These are phyloP conservation scores for Phytopythium sindhum DNA, from an alignment of 352 stramenopile genomes.

Conservation along the genomic window DNA sequence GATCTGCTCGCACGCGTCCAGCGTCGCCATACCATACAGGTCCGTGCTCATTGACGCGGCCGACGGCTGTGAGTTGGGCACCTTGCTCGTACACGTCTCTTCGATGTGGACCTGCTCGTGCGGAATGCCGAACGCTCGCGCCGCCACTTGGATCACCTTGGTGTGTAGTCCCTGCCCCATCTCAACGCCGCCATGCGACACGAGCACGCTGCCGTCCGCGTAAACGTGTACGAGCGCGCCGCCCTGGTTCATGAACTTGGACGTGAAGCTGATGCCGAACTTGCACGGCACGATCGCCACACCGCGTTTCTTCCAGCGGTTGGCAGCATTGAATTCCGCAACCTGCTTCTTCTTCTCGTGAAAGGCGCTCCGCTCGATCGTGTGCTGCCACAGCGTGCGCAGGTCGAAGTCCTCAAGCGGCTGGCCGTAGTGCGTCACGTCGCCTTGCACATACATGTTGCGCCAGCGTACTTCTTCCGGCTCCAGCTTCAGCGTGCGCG, in stretches of 20 bases:
- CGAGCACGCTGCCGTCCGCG: slow-evolving; percentile 92
- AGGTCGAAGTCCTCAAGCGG: slow-evolving; percentile 91
- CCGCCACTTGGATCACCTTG: slow-evolving; percentile 90
- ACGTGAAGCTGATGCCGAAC: slow-evolving; percentile 96
- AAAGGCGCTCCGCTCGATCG: slow-evolving; percentile 69
- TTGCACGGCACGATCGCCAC: slow-evolving; percentile 83
- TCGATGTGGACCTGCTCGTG: slow-evolving; percentile 93
- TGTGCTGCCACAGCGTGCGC: slow-evolving; percentile 78
- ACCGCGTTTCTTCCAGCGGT: slow-evolving; percentile 92
- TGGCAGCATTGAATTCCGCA: slow-evolving; percentile 87
- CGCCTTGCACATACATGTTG: slow-evolving; percentile 91
- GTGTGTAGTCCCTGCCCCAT: slow-evolving; percentile 98
- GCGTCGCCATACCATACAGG: slow-evolving; percentile 95
- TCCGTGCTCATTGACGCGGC: slow-evolving; percentile 95
- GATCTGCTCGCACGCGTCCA: slow-evolving; percentile 96
- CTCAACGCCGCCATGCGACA: slow-evolving; percentile 96
- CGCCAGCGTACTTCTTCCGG: slow-evolving; percentile 65
- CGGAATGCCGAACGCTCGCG: slow-evolving; percentile 90
- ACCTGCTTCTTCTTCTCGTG: slow-evolving; percentile 58
- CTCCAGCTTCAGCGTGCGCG: slow-evolving; percentile 66
- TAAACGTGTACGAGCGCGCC: slow-evolving; percentile 95
- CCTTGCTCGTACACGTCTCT: slow-evolving; percentile 93
- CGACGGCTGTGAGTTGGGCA: slow-evolving; percentile 93
- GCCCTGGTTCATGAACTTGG: slow-evolving; percentile 97
- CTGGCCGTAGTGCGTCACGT: slow-evolving; percentile 94